Conservation (phyloP, 208 protist species). For the Balamuthia mandrillaris region DNA sequence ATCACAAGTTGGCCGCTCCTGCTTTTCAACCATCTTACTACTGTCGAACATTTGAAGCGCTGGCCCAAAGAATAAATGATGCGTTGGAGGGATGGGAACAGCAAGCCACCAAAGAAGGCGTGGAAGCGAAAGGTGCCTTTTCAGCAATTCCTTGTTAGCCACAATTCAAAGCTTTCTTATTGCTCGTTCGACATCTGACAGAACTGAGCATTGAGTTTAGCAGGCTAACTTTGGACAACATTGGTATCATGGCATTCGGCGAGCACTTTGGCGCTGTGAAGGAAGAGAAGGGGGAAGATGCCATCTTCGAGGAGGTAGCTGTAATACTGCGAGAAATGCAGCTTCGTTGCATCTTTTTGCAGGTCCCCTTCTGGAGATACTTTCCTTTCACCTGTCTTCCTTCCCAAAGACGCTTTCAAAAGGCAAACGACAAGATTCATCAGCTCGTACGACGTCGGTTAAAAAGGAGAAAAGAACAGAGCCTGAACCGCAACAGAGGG, state of each 20-base stretch:
- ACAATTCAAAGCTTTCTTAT: too few species aligned
- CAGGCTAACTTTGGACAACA: not conserved
- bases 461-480: not conserved
- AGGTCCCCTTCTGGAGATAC: conserved; percentile 10
- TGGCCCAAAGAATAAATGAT: too few species aligned
- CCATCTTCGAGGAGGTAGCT: not conserved
- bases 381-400: conserved; percentile 5
- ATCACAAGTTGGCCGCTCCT: not conserved
- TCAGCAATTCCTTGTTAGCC: too few species aligned
- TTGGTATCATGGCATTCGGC: conserved; percentile 14
- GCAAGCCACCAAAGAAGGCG: too few species aligned
- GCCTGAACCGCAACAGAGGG: too few species aligned
- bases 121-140: too few species aligned
- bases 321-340: conserved; percentile 8
- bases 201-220: too few species aligned
- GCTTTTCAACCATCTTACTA: conserved; percentile 14
- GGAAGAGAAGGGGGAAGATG: not conserved
- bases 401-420: not conserved
- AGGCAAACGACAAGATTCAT: conserved; percentile 24
- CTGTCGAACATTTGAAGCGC: too few species aligned
- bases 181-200: too few species aligned
- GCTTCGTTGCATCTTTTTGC: not conserved
- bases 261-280: conserved; percentile 3
- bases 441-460: not conserved
- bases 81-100: too few species aligned